Evolutionary conservation across 352 stramenopile species (phyloP), one percentile per base, ranked within the genome.

Genomic region (Globisporangium spinosum): DNA sequence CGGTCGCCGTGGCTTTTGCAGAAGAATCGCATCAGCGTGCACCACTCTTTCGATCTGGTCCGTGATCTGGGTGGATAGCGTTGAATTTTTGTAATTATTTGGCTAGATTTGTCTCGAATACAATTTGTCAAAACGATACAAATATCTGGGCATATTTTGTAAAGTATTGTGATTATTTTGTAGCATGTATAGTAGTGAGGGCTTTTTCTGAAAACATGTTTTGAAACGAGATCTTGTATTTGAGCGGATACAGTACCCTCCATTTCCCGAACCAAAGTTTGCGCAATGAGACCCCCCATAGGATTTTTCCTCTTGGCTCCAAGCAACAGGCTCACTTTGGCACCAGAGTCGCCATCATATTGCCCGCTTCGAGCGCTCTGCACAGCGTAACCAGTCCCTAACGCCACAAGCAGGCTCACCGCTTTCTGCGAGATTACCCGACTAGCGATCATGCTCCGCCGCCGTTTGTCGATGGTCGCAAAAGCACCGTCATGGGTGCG

Each of bases 401-500:
- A 6, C 17, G 43, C 58, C 58, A 54, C 15, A 43, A 35, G 29
- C n/a, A 62, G 9, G 8, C 27, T 32, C n/a, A 8, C 29, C 51
- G 29, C 20, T 23, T 17, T 27, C 32, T 65, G 17, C 55, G 25
- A 61, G 29, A 27, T 34, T 38, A 9, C 34, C 43, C 2, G 17
- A 22, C 4, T 12, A 12, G 0, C 17, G 27, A 45, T 17, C 56
- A 89, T 89, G 85, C 76, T 80, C 47, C 72, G 74, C 23, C 73
- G 75, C 62, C 62, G 73, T 47, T 38, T 83, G 1, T 77, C 71
- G 6, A 76, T 74, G 23, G 58, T 84, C 25, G 54, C 74, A 3
- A 58, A 64, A n/a, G 35, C 70, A 27, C 67, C 72, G 8, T 76
- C 77, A 29, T 94, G 86, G 86, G 77, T 91, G 47, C 84, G 86